Conservation (phyloP, 1,139 yeast species). For the Wickerhamomyces sp. region DNA sequence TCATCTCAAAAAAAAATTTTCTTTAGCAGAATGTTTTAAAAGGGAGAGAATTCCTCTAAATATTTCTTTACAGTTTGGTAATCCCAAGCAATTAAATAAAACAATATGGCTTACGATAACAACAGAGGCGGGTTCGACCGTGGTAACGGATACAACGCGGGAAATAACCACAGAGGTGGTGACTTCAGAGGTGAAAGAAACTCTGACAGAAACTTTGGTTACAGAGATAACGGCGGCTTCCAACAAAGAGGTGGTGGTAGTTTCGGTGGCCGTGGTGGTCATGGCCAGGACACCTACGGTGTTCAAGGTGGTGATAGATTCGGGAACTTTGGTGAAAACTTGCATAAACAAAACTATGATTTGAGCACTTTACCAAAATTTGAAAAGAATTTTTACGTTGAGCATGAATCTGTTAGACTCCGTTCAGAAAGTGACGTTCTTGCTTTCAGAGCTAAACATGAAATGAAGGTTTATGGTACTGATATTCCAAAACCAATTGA, state of each 20-base stretch:
- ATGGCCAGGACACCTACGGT: no score
- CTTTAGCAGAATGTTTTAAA: constrained; percentile 2
- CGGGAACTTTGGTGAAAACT: constrained; percentile 52
- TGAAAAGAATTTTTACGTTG: constrained; percentile 91
- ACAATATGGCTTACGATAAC: constrained; percentile 30
- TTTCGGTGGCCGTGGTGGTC: constrained; percentile 30
- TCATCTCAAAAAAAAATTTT: not conserved
- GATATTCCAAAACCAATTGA: constrained; percentile 95
- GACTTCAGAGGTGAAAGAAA: constrained; percentile 28
- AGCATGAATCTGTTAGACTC: constrained; percentile 70
- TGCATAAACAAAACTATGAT: constrained; percentile 77
- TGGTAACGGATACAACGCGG: constrained; percentile 30
- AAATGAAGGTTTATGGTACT: constrained; percentile 79
- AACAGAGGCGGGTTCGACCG: constrained; percentile 22
- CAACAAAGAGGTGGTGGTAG: constrained; percentile 29
- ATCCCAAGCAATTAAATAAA: constrained; percentile 1
- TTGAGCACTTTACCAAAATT: constrained; percentile 74
- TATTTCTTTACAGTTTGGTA: constrained; percentile 3
- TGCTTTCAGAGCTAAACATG: constrained; percentile 74
- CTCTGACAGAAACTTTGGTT: constrained; percentile 32
- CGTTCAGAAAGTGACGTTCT: constrained; percentile 72
- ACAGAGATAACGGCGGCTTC: constrained; percentile 27
- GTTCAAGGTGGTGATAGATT: constrained; percentile 34
- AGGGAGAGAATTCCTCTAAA: constrained; percentile 1
- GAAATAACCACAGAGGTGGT: constrained; percentile 22